Conservation (phyloP, 83 land plant species). For the Picea abies region DNA sequence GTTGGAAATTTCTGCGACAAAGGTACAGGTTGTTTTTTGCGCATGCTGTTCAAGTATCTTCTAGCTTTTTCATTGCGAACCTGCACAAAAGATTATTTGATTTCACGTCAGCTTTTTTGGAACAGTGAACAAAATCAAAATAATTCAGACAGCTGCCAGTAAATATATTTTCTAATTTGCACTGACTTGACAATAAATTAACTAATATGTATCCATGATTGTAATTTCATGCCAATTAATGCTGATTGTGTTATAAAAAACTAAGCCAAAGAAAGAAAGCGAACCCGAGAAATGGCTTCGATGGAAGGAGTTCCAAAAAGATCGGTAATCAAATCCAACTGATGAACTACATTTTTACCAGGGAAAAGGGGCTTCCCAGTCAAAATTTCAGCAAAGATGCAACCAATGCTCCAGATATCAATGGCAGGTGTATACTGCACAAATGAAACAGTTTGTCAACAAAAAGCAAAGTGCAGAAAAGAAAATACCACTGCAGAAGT, state of each 20-base stretch:
- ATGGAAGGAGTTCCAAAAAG: slow-evolving; percentile 66
- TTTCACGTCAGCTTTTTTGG: not conserved
- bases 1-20: slow-evolving; percentile 35
- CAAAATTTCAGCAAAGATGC: slow-evolving; percentile 68
- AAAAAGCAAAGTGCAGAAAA: not conserved
- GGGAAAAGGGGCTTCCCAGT: slow-evolving; percentile 70
- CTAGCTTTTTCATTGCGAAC: slow-evolving; percentile 63
- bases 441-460: not conserved
- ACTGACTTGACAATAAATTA: not conserved
- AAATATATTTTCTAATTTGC: not conserved
- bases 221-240: not conserved
- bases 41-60: slow-evolving; percentile 46
- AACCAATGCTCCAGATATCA: slow-evolving; percentile 78
- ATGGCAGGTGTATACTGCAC: slow-evolving; percentile 72
- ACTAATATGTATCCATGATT: not conserved
- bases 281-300: slow-evolving; percentile 59
- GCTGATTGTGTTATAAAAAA: not conserved
- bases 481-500: not conserved
- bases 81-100: slow-evolving; percentile 15
- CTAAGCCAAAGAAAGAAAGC: not conserved
- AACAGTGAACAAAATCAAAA: no score
- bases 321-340: slow-evolving; percentile 67
- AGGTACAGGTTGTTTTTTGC: slow-evolving; percentile 37
- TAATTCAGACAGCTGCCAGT: no score
- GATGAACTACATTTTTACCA: slow-evolving; percentile 72